Base-by-base conservation (phyloP, 1,284 basidiomycete species). In the Bjerkandera adusta region DNA sequence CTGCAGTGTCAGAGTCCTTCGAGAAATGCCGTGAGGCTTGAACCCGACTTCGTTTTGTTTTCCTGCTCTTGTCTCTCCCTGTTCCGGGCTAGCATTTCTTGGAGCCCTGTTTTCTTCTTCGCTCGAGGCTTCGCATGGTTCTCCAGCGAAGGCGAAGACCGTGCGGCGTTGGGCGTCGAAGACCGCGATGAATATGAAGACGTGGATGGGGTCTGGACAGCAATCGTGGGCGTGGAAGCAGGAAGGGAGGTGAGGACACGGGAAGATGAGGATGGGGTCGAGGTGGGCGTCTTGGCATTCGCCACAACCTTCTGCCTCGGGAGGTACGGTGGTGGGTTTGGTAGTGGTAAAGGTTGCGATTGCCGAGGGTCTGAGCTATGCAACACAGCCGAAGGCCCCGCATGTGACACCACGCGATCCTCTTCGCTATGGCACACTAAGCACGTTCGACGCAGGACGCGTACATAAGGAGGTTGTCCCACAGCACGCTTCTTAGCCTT, bases 1-100 rank as follows among this genome's bases (percentile, higher is more conserved):
- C 6, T 35, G 27, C 8, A 43, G 35, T 15, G 34, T 42, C 46
- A 12, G 47, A 33, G 10, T 38, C 39, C 24, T 52, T 35, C 24
- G 49, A 86, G 62, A 63, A 88, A 86, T 37, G 76, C 73, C 6
- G 79, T 75, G 18, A 88, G 64, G 13, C 60, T 57, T 4, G 25
- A 24, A 11, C 55, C 45, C 43, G 43, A 53, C 51, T 43, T 60
- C 56, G 45, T 60, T 49, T 60, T 59, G 58, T 63, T 61, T 62
- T 59, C 67, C 62, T 62, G 61, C 54, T 68, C 65, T 50, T 73
- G 71, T 52, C 75, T 70, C 54, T 73, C 70, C 49, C 76, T 76
- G 54, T 82, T 83, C 29, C 75, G 75, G 27, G 73, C 72, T 30
- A 89, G 67, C 68, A 89, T 73, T 33, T 77, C 73, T 59, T 80